Conservation (phyloP, 768 basidiomycete genomes). For the Boletus vinaceobasis region DNA sequence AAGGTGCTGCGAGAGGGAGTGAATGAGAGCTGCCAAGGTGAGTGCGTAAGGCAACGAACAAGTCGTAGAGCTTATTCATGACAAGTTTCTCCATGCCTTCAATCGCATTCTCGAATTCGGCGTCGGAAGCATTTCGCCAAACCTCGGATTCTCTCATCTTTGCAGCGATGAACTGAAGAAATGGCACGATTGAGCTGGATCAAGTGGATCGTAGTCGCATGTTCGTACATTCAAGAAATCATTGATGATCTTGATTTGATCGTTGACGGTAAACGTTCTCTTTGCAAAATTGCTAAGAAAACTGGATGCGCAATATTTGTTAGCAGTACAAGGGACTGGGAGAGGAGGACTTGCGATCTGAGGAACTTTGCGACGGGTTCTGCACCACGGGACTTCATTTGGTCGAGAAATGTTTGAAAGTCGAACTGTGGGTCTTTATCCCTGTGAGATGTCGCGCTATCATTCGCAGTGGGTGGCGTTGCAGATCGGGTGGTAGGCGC, state of each 20-base stretch:
- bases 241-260: slow-evolving; percentile 93
- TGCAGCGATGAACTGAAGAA: slow-evolving; percentile 74
- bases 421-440: slow-evolving; percentile 65
- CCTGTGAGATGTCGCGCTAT: slow-evolving; percentile 20
- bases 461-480: slow-evolving; percentile 20
- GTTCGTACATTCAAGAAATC: slow-evolving; percentile 77
- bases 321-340: neutral
- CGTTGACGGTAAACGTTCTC: slow-evolving; percentile 84
- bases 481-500: slow-evolving; percentile 22
- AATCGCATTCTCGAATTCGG: slow-evolving; percentile 93
- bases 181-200: slow-evolving; percentile 13
- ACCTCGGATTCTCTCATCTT: slow-evolving; percentile 85
- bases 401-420: slow-evolving; percentile 92
- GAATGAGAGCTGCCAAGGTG: slow-evolving; percentile 1
- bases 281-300: slow-evolving; percentile 94
- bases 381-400: slow-evolving; percentile 84
- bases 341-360: slow-evolving; percentile 67
- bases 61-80: slow-evolving; percentile 96
- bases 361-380: slow-evolving; percentile 95
- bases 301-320: slow-evolving; percentile 38
- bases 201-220: neutral
- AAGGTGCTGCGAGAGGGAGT: slow-evolving; percentile 64
- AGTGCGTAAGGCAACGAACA: slow-evolving; percentile 52
- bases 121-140: slow-evolving; percentile 74
- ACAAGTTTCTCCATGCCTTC: slow-evolving; percentile 99